Base-by-base conservation (phyloP, 169 alveolate genomes). In the Neospora caninum region DNA sequence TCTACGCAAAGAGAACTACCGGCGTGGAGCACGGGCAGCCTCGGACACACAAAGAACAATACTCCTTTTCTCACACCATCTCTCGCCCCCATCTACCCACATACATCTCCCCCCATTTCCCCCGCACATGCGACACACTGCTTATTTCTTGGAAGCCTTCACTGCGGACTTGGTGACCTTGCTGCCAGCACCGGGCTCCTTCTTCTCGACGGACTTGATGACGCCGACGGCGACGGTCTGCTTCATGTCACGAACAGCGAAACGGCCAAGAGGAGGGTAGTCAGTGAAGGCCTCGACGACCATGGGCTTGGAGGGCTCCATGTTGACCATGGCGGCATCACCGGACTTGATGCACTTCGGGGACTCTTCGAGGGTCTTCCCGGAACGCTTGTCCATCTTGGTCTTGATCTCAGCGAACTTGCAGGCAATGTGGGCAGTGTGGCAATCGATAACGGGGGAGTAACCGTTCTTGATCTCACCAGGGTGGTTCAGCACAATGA, bases 161-260 rank as follows among this genome's bases (percentile, higher is more conserved):
- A 41, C 67, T 36, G 97, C 97, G 41, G 97, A 95, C 96, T 96
- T 96, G 94, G 98, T 96, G 92, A 96, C 96, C 95, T 97, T 97
- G 94, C 98, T 98, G 39, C 97, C 95, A 67, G 98, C 97, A 69
- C 98, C 98, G n/a, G 98, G 97, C 64, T 99, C 99, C 97, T 98
- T 98, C 99, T 98, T 99, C 94, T 96, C 98, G 88, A 98, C 99
- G 58, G 97, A 97, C 98, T 99, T 98, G 96, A 99, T 98, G 88
- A 99, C 99, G 93, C 99, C 99, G 94, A 99, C 99, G 69, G 99
- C 99, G 95, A 99, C 99, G 70, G 99, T 99, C 96, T 98, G 99
- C 97, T 98, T 98, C 99, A 99, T 98, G 98, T 99, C 99, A 96
- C 99, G 98, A 84, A 99, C 99, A 91, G 99, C 99, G 96, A 99